Evolutionary conservation across 257 asterid species (phyloP), one percentile per base, ranked within the genome.

Genomic region (Fraxinus americana): DNA sequence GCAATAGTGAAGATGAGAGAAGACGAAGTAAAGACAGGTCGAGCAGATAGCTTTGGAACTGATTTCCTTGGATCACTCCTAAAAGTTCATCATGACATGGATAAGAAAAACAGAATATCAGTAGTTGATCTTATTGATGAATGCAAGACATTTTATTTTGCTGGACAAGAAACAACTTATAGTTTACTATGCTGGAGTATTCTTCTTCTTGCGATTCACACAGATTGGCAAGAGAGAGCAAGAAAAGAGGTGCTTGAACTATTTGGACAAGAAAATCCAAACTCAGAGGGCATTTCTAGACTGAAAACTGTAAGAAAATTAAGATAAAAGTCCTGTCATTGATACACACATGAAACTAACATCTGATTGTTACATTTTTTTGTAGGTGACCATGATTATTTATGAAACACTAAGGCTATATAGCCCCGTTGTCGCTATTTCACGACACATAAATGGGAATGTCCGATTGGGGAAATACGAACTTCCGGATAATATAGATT

Each of bases 161-260:
- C 90, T 3, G 96, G 94, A 38, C 92, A 91, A 29, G 93, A 85
- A 81, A 86, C 92, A 7, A 84, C 92, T 11, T 80, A 69, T 73
- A 73, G 86, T 72, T 77, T 88, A 34, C 84, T 89, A 0, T 72
- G 86, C 25, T 89, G 92, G 93, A 52, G 78, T 38, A 59, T 84
- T 23, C 73, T 91, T 43, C 89, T 89, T 75, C 85, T 89, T 13
- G 87, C 91, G 19, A 78, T 86, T 23, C 83, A 91, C 85, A 72
- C 90, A 2, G 91, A 91, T 10, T 89, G 92, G 94, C 96, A 91
- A 77, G 89, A 89, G 16, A 85, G 79, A 74, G 92, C 92, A 38
- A 81, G 91, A 74, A 54, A 83, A 2, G 91, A 85, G 77, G 86
- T 86, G 72, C 57, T 85, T 11, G 63, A 78, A 34, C 43, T 80